Conservation (phyloP, 768 basidiomycete species). For the Coprinellus aureogranulatus region DNA sequence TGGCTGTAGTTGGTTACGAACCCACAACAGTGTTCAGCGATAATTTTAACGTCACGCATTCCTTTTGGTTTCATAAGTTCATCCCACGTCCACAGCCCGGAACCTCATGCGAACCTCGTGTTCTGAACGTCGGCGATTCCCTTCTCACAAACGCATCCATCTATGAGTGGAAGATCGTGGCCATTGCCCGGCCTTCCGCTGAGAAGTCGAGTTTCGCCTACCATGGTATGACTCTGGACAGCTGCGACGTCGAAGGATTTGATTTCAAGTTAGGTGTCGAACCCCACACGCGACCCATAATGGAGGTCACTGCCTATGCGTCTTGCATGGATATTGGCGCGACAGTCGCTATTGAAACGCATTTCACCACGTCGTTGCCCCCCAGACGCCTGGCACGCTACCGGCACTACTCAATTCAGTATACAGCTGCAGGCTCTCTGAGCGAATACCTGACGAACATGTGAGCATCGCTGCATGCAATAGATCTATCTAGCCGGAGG, state of each 20-base stretch:
- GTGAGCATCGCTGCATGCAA: background rate
- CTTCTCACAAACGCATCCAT: conserved; percentile 24
- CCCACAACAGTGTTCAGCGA: conserved; percentile 20
- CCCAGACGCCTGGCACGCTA: background rate
- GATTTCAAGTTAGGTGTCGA: conserved; percentile 20
- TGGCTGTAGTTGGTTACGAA: conserved; percentile 28
- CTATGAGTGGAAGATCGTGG: conserved; percentile 23
- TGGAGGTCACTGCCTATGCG: conserved; percentile 16
- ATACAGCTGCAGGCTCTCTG: background rate
- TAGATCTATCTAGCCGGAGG: no score
- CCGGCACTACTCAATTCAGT: background rate
- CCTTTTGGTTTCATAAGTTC: conserved; percentile 20
- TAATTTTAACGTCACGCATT: conserved; percentile 23
- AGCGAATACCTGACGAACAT: background rate
- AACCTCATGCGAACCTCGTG: conserved; percentile 22
- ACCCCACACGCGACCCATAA: conserved; percentile 13
- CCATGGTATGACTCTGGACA: conserved; percentile 18
- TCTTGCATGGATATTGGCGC: background rate
- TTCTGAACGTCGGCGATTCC: conserved; percentile 24
- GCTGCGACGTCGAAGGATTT: conserved; percentile 23
- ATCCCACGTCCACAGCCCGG: conserved; percentile 18
- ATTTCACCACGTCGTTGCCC: background rate
- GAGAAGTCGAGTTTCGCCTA: conserved; percentile 23
- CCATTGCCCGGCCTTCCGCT: conserved; percentile 18
- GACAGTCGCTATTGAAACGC: background rate